Base-by-base conservation (phyloP, 495 filamentous ascomycete species). In the Pseudevernia furfuracea region DNA sequence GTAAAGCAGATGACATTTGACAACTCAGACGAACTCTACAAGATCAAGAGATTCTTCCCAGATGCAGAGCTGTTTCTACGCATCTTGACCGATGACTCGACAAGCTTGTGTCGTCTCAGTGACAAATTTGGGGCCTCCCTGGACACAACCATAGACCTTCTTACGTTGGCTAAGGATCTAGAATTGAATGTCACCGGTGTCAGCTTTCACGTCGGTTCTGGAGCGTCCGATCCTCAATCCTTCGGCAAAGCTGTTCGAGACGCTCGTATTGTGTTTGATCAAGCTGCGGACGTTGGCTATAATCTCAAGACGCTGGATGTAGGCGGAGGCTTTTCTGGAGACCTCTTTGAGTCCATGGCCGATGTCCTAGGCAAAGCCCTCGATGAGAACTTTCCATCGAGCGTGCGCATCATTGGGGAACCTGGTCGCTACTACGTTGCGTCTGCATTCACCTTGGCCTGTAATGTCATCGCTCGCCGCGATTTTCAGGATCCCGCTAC, bases 1-100 rank as follows among this genome's bases (percentile, higher is more conserved):
- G 93, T 99, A 70, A 95, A 90, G 79, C 91, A 96, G 80, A 97
- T 99, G 92, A 97, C 94, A 15, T 97, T 97, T 70, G 94, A 99
- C 80, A 97, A 97, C 70, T 85, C 91, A 67, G 94, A 97, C 72
- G 95, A 99, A 79, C 84, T 99, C 41, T 90, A 93, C 83, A 97
- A 99, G 82, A 94, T 95, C 76, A 93, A 95, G 73, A 85, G 89
- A 67, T 82, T 90, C 66, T 96, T 84, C 72, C 95, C 94, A 15
- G 86, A 84, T 30, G 94, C 94, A 41, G 89, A 96, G 77, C 85
- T 97, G 19, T 92, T 89, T 78, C 82, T 99, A 41, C 91, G 94
- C 66, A 97, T 99, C 73, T 77, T 91, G 66, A 97, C 94, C 30
- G 94, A 99, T 74, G 94, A 99, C 72, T 96, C 94, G 23, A 90